Evolutionary conservation across 345 rosid species (phyloP), one percentile per base, ranked within the genome.

Genomic region (Gossypium ekmanianum): DNA sequence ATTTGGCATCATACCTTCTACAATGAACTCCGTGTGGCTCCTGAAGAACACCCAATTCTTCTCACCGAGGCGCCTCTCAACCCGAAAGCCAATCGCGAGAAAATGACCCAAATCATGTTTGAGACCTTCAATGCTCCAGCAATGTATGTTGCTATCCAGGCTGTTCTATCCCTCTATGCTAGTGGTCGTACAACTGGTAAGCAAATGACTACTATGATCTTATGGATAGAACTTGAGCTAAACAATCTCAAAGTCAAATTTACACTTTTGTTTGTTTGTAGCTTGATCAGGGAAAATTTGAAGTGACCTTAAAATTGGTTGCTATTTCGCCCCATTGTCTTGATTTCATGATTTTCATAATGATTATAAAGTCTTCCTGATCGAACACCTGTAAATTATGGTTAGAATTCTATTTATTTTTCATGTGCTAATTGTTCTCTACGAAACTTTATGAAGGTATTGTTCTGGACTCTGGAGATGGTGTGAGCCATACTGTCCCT

Each of bases 131-230:
- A 85, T 65, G 73, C 87, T 79, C 91, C 89, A 4, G 87, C 91
- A 57, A 87, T 87, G 91, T 87, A 87, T 78, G 91, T 84, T 5
- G 91, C 91, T 18, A 87, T 87, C 74, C 91, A 87, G 80, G 89
- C 91, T 78, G 91, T 87, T 78, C 91, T 87, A 67, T 89, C 91
- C 68, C 89, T 87, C 44, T 89, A 87, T 76, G 89, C 91, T 24
- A 89, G 93, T 83, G 89, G 93, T 75, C 91, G 91, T 76, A 89
- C 93, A 68, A 89, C 89, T 73, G 89, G 90, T 85, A 55, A 81
- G 87, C 71, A 65, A 68, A 64, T 77, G 43, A 73, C 65, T 12
- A 59, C 43, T 67, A 47, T 20, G 39, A 67, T 72, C 41, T 73
- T 22, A 6, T 57, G 4, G 29, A 16, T 27, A 16, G 64, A 48